Conservation (phyloP, 306 rosid species). For the Corylus americana region DNA sequence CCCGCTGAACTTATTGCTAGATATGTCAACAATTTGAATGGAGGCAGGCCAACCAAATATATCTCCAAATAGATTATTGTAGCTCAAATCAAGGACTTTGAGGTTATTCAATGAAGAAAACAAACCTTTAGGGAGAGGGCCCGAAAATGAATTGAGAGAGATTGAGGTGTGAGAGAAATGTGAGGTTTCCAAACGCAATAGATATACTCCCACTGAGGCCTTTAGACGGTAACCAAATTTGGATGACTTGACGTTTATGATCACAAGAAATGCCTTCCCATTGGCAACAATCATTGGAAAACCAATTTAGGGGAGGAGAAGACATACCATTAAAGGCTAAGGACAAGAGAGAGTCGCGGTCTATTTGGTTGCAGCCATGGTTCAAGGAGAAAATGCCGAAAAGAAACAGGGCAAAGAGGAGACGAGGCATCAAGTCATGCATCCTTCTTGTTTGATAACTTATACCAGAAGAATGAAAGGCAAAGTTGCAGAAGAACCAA, state of each 20-base stretch:
- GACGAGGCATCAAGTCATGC: no score
- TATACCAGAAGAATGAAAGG: no score
- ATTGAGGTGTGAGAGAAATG: not conserved
- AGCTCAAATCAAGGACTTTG: conserved; percentile 6
- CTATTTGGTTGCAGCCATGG: not conserved
- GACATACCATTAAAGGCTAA: not conserved
- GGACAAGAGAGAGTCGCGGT: not conserved
- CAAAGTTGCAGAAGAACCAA: no score
- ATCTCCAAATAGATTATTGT: not conserved
- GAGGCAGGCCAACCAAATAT: no score
- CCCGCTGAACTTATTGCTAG: conserved; percentile 4
- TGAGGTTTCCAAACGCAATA: not conserved
- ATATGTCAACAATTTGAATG: conserved; percentile 1
- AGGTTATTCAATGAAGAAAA: not conserved
- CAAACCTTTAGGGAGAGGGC: not conserved
- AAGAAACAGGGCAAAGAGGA: not conserved
- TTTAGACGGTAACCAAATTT: not conserved
- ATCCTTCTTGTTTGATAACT: no score
- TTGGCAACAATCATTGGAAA: not conserved
- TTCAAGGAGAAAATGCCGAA: not conserved
- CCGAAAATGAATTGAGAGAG: not conserved
- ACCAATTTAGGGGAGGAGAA: not conserved
- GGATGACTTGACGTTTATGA: not conserved
- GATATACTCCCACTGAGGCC: not conserved
- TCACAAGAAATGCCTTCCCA: no score